Evolutionary conservation across 2,329 filamentous ascomycete genomes (phyloP), one percentile per base, ranked within the genome.

Genomic region (Phyllosticta ampelicida): DNA sequence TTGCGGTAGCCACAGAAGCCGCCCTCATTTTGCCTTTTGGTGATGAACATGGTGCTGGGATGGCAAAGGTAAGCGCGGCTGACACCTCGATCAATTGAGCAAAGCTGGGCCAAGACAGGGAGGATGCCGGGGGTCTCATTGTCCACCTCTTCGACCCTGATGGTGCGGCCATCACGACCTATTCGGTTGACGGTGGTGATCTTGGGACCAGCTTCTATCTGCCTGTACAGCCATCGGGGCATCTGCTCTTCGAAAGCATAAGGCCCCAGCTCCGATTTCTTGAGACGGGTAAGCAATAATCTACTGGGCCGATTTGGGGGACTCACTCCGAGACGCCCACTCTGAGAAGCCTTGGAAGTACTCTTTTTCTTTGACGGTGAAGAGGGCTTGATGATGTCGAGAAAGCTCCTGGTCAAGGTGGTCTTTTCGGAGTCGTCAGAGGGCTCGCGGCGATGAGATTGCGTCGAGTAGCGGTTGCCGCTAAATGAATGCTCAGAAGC

Each of bases 1-100:
- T 95, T 97, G 48, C 92, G 82, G 69, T 96, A 97, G 3, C 92
- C 92, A 68, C 92, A 97, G 69, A 97, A 97, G 5, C 90, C 88
- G 20, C 90, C 90, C 74, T 96, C 91, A n/a, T 79, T 81, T 55
- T 95, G 68, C 0, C 68, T 78, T 66, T 95, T 95, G 55, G 87
- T 89, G 23, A 97, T 80, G 66, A 96, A 91, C 53, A 84, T 79
- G 0, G 90, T 86, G 53, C 78, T 77, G 1, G 86, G 80, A 65
- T 90, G 84, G 70, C 91, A 96, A 30, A 96, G 76, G 65, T 90
- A 96, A 5, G 89, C 88, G 62, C 82, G 82, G 56, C 81, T 76
- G 1, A 89, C 87, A 4, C 75, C 74, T 8, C 73, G 68, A 65
- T 87, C 89, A 58, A 86, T 78, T 48, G 85, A 78, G 50, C 73